Conservation (phyloP, 2,329 filamentous ascomycete species). For the Cladophialophora exuberans region DNA sequence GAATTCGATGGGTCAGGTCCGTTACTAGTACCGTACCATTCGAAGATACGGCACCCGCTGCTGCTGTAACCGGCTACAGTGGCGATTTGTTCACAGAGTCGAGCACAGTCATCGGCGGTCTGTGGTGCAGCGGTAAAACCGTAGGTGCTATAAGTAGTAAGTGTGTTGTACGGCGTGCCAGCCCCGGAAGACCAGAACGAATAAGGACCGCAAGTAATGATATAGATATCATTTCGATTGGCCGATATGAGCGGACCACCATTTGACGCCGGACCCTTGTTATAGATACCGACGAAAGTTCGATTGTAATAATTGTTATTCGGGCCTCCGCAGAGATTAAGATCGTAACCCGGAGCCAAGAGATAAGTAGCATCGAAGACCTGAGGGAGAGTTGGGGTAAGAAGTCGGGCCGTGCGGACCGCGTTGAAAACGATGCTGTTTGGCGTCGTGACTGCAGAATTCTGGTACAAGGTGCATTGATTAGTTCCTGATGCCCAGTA, state of each 20-base stretch:
- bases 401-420: conserved; percentile 10
- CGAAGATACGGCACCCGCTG: not conserved
- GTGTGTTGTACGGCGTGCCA: not conserved
- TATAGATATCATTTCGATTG: conserved; percentile 3
- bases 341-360: conserved; percentile 12
- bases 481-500: not conserved
- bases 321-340: conserved; percentile 18
- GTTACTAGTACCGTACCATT: not conserved
- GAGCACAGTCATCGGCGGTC: conserved; percentile 21
- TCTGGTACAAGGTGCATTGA: conserved; percentile 3
- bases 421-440: conserved; percentile 5
- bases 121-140: not conserved
- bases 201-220: conserved; percentile 12
- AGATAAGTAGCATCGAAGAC: conserved; percentile 21
- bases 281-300: conserved; percentile 17
- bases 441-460: conserved; percentile 6
- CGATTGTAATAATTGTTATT: conserved; percentile 13
- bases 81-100: conserved; percentile 10
- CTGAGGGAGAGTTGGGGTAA: conserved; percentile 10
- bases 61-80: too few relatives aligned
- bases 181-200: conserved; percentile 6
- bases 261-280: not conserved
- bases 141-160: not conserved
- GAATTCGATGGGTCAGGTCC: too few relatives aligned
- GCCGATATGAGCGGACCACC: conserved; percentile 1